Base-by-base conservation (phyloP, 257 asterid genomes). In the Coffea canephora region DNA sequence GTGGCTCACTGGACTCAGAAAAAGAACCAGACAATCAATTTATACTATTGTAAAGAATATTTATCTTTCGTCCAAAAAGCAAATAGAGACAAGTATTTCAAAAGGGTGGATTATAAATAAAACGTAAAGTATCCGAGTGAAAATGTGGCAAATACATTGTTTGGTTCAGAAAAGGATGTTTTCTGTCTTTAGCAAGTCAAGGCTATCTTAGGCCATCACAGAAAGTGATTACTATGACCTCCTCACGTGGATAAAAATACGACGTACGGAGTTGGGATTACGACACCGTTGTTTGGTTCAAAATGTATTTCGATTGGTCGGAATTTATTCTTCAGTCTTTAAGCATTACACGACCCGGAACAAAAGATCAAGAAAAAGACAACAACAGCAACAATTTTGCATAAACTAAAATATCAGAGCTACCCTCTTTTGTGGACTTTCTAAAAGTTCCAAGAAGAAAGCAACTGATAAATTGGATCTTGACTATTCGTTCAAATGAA, bases 371-470 rank as follows among this genome's bases (percentile, higher is more conserved):
- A 31, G 19, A 27, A 12, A 71, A 76, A 14, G 49, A 27, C 1
- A 41, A 31, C 19, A 23, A 39, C 2, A 36, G 6, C 16, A 66
- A 66, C 4, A 66, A 13, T 11, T 31, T 31, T 31, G 6, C 27
- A 67, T 34, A 14, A 23, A 62, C 2, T 16, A 68, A 68, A 68
- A 1, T 34, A 62, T 2, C 8, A 10, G 69, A n/a, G 6, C 7
- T 10, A 27, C 46, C 27, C 15, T 70, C 46, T 43, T 66, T 67
- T 77, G 34, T 77, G 27, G 69, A 68, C 69, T 77, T 68, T 77
- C 34, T n/a, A 34, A 68, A 27, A 77, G 55, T 77, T 10, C 39
- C 15, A 50, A 50, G 45, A 34, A 68, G 25, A 67, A 77, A 21
- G 69, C 18, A 67, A 46, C 36, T 13, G 16, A 45, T 25, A n/a